Evolutionary conservation across 1,284 basidiomycete genomes (phyloP), one percentile per base, ranked within the genome.

Genomic region (Heterobasidion parviporum): DNA sequence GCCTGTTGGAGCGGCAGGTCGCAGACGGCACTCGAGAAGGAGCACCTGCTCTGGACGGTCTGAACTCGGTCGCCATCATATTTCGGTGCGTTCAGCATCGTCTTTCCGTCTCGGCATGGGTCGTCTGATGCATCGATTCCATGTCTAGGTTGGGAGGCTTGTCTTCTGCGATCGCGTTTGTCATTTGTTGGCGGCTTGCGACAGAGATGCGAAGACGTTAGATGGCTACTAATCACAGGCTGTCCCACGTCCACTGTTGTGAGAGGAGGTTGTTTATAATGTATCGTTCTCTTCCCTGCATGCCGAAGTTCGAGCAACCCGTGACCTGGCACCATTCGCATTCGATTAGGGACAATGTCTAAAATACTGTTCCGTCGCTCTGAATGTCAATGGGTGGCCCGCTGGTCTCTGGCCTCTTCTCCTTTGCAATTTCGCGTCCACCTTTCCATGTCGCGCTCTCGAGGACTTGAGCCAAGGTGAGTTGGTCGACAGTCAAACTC

Each of bases 361-460:
- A 93, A 67, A 93, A 93, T 1, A 94, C 82, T 0, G 90, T 93
- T 1, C 91, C 91, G 60, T 93, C 91, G 59, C 89, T 91, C 59
- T 87, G 79, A 56, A 92, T 89, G 58, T 91, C 88, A 64, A 96
- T 92, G 0, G 94, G 94, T 1, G 93, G 94, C 0, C 92, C 92
- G 3, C 87, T 84, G 0, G 82, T 87, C 49, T 76, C 72, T 0
- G 87, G 87, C 15, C 94, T 74, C 67, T 83, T 87, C 65, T 78
- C 70, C 67, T 85, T 89, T 0, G 95, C 95, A 50, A 98, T 92
- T 71, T 96, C 92, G 6, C 94, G 77, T 0, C 90, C 95, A 2
- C 92, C 94, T 67, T 95, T 96, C 96, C 95, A 98, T 0, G 94
- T 98, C 1, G 93, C 94, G 53, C 87, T 86, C 71, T 98, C 95